A percentile compares a stretch with the other conserved stretches of the same genome.
Conservation (phyloP, 2,329 filamentous ascomycete species). For the Fusarium pseudoanthophilum region DNA sequence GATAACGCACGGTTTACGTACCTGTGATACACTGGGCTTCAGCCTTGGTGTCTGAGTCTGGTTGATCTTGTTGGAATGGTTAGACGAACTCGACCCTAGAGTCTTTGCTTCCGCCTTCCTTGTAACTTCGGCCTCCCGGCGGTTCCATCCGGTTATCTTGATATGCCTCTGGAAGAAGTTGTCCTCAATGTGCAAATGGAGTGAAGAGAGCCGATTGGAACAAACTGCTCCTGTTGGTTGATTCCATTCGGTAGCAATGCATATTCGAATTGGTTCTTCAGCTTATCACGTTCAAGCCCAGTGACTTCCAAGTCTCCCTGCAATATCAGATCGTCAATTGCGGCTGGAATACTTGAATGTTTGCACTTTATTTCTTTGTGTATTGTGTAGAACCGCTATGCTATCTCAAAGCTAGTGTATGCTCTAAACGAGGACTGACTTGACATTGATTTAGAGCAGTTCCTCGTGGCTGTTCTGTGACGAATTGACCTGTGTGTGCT, state of each 20-base stretch:
- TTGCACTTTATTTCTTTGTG: not conserved
- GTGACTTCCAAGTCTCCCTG: not conserved
- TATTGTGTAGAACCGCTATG: not conserved
- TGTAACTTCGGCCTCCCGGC: not conserved
- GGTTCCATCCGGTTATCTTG: not conserved
- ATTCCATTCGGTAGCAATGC: not conserved
- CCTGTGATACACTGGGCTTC: not conserved
- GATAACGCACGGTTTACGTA: fast-evolving
- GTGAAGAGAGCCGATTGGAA: not conserved
- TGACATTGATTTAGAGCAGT: not conserved
- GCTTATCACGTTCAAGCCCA: not conserved
- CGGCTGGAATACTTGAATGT: not conserved
- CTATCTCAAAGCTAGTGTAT: not conserved
- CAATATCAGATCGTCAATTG: not conserved
- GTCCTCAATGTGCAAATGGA: not conserved
- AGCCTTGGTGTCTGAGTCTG: not conserved
- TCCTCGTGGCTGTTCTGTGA: not conserved
- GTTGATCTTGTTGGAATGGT: not conserved
- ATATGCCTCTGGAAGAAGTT: too few species aligned
- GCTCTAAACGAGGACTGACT: not conserved
- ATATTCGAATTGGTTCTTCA: not conserved
- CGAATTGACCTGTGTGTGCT: not conserved
- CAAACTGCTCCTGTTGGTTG: not conserved
- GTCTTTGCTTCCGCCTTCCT: not conserved
- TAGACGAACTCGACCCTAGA: too few species aligned